Evolutionary conservation across 2,329 filamentous ascomycete genomes (phyloP), one percentile per base, ranked within the genome.

Genomic region (Aspergillus chevalieri): DNA sequence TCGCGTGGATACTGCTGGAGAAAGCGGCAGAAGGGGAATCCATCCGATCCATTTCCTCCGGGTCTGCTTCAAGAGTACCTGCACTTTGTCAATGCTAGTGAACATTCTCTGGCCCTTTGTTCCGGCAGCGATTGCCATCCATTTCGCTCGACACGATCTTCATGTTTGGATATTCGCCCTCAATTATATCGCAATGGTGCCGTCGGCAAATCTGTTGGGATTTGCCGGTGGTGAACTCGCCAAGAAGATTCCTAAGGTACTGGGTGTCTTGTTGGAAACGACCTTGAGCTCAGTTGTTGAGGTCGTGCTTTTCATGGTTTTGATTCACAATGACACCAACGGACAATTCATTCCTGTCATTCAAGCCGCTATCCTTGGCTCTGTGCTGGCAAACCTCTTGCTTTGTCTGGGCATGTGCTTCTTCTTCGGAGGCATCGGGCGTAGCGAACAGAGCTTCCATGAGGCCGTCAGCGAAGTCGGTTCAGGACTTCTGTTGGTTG

Each of bases 401-500:
- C 75, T 94, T 1, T 94, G 89, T 58, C 70, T 94, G 22, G 89
- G 89, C 0, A 63, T 85, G 47, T 93, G 88, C 65, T 94, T 95
- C 73, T 82, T 92, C 53, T 79, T 83, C 19, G 87, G 87, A 38
- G 89, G 89, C 7, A 56, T 92, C 33, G 74, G 76, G 47, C 80
- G 84, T 28, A 76, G 86, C 5, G 81, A 86, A 56, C 69, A 89
- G 57, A 76, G 74, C 14, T 93, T 94, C 63, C 85, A 86, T 61
- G 81, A 85, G 50, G 83, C 84, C 4, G 79, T 94, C 49, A 87
- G 84, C 56, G 89, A 95, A 69, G 86, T 86, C 6, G 89, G 89
- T 15, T 87, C 81, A 44, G 87, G 87, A 1, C 67, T 94, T 44
- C 74, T 94, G 19, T 74, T 94, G 46, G 88, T 89, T 49, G 87